phyloP scores from a whole-genome alignment of 192 early-diverging fungal genomes.

The Martensiomyces pterosporus region DNA sequence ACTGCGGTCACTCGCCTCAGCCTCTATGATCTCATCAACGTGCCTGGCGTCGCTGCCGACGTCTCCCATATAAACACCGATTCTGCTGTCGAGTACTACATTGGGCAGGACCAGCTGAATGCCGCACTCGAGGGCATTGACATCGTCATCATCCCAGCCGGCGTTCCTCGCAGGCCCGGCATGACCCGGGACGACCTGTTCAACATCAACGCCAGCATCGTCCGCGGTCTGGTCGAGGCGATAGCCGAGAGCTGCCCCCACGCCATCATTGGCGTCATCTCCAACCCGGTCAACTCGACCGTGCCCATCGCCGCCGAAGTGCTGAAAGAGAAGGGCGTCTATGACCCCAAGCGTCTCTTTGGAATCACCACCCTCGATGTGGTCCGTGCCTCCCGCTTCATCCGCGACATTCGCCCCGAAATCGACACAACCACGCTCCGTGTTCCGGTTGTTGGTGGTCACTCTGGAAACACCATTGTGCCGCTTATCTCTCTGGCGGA shows the following conservation, averaged over 20 bases:
- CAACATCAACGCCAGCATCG: conserved; percentile 90
- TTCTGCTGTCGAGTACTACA: conserved; percentile 62
- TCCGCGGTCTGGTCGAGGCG: conserved; percentile 68
- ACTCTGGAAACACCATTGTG: conserved; percentile 88
- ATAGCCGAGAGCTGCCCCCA: conserved; percentile 73
- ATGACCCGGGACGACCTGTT: conserved; percentile 95
- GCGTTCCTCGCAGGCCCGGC: conserved; percentile 89
- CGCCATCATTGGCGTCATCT: conserved; percentile 74
- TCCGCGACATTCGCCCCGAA: conserved; percentile 62
- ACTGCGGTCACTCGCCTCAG: conserved; percentile 71
- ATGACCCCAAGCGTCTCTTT: conserved; percentile 78
- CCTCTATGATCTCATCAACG: conserved; percentile 92
- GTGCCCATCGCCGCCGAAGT: conserved; percentile 88
- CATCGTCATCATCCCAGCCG: conserved; percentile 83
- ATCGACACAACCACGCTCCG: conserved; percentile 58
- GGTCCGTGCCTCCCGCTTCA: conserved; percentile 84
- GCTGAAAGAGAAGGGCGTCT: conserved; percentile 78
- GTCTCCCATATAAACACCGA: conserved; percentile 82
- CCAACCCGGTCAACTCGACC: conserved; percentile 94
- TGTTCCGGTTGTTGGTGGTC: conserved; percentile 80
- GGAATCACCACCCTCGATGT: conserved; percentile 89
- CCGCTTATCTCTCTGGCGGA: conserved; percentile 71
- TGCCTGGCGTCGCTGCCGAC: conserved; percentile 89
- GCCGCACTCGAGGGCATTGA: conserved; percentile 58
- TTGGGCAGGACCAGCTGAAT: conserved; percentile 55